A percentile compares a stretch with the other conserved stretches of the same genome.
Evolutionary conservation across 495 filamentous ascomycete species (phyloP).

Genomic region (Aspergillus hancockii): DNA sequence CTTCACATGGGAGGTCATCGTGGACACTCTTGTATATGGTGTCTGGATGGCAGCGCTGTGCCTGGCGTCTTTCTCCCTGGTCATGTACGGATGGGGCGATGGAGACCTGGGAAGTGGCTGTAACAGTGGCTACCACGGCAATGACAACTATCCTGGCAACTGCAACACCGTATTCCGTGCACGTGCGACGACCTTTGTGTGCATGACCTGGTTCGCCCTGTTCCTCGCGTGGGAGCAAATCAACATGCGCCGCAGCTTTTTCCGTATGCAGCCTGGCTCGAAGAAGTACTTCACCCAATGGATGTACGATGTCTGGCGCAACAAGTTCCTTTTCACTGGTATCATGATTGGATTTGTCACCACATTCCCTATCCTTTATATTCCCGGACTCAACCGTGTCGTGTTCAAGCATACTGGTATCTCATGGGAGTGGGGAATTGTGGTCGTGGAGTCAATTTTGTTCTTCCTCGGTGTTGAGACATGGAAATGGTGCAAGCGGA

Average conservation of each 20-base stretch:
- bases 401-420: conserved; percentile 75
- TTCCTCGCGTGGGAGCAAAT: conserved; percentile 77
- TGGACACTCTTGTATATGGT: conserved; percentile 71
- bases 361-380: conserved; percentile 71
- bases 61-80: conserved; percentile 62
- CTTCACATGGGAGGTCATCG: conserved; percentile 67
- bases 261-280: conserved; percentile 62
- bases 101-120: conserved; percentile 63
- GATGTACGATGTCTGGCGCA: conserved; percentile 66
- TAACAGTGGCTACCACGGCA: conserved; percentile 67
- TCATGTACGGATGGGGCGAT: conserved; percentile 66
- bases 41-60: conserved; percentile 70
- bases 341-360: conserved; percentile 69
- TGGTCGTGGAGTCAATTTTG: conserved; percentile 55
- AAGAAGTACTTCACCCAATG: conserved; percentile 55
- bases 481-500: conserved; percentile 69
- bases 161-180: conserved; percentile 72
- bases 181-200: conserved; percentile 69
- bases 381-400: conserved; percentile 65
- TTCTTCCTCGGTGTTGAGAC: conserved; percentile 65
- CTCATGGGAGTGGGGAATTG: conserved; percentile 72
- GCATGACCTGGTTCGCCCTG: conserved; percentile 73
- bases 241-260: conserved; percentile 66
- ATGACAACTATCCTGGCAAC: conserved; percentile 35
- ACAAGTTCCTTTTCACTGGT: conserved; percentile 71